Conservation (phyloP, 768 basidiomycete species). For the Leccinellum albellum region DNA sequence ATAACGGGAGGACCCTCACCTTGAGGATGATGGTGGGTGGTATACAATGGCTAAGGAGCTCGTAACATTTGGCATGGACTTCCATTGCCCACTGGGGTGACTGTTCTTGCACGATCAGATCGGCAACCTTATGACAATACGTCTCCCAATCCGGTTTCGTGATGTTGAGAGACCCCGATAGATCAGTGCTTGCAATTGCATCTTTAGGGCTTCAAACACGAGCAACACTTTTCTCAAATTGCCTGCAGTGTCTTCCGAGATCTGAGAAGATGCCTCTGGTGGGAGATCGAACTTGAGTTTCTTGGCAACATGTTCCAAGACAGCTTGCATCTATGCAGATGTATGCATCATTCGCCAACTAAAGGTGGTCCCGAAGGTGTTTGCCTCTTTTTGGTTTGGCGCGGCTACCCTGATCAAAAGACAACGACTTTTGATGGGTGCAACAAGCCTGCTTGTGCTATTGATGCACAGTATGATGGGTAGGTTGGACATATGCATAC, state of each 20-base stretch:
- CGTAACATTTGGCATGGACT: conserved; percentile 90
- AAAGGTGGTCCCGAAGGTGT: conserved; percentile 8
- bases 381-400: conserved; percentile 72
- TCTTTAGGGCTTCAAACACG: conserved; percentile 91
- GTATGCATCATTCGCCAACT: conserved; percentile 1
- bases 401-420: conserved; percentile 91
- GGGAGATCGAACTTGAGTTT: conserved; percentile 82
- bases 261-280: conserved; percentile 65
- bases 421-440: conserved; percentile 95
- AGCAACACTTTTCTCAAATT: conserved; percentile 94
- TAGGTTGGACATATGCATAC: conserved; percentile 99
- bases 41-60: conserved; percentile 94
- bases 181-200: conserved; percentile 90
- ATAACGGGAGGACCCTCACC: conserved; percentile 40
- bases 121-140: conserved; percentile 89
- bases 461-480: conserved; percentile 95
- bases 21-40: conserved; percentile 90
- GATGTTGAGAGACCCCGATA: conserved; percentile 72
- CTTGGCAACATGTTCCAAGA: conserved; percentile 75
- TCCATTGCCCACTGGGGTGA: conserved; percentile 86
- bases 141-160: conserved; percentile 99
- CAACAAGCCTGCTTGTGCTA: conserved; percentile 92
- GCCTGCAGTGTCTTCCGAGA: conserved; percentile 77
- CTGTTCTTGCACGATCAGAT: conserved; percentile 87
- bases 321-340: conserved; percentile 74